phyloP scores from a whole-genome alignment of 2,329 filamentous ascomycete species.

The Harringtonia aguacate region DNA sequence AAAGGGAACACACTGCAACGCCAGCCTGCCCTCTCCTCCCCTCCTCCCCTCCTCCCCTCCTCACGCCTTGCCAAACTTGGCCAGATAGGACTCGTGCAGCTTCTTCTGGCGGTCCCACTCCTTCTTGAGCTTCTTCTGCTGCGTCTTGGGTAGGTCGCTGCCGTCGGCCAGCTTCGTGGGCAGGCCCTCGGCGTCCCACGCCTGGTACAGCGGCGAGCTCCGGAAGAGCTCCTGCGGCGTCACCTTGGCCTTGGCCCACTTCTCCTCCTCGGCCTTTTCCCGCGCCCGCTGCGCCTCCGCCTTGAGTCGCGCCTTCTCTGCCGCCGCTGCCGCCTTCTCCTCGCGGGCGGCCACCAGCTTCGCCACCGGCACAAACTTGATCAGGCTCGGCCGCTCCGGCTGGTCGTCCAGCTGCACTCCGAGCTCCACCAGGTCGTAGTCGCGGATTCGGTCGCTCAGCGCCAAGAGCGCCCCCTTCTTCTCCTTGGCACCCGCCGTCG shows the following conservation, averaged over 20 bases:
- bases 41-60: background rate
- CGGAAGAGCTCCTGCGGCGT: conserved; percentile 21
- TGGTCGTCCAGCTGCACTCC: conserved; percentile 64
- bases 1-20: too few relatives aligned
- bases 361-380: conserved; percentile 51
- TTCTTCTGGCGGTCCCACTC: conserved; percentile 65
- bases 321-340: conserved; percentile 39
- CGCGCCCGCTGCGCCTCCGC: conserved; percentile 31
- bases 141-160: conserved; percentile 53
- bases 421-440: conserved; percentile 53
- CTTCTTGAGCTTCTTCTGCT: conserved; percentile 56
- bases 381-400: conserved; percentile 43
- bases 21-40: background rate
- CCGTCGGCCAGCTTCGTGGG: conserved; percentile 51
- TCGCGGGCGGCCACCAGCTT: conserved; percentile 39
- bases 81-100: conserved; percentile 42
- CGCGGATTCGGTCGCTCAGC: conserved; percentile 55
- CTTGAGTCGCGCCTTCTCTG: conserved; percentile 35
- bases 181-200: conserved; percentile 56
- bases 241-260: conserved; percentile 16
- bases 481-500: background rate
- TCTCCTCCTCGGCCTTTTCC: conserved; percentile 17
- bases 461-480: conserved; percentile 28
- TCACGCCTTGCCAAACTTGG: conserved; percentile 9
- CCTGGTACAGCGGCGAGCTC: conserved; percentile 42